Evolutionary conservation across 352 stramenopile species (phyloP), one percentile per base, ranked within the genome.

Genomic region (Phytophthora ramorum): DNA sequence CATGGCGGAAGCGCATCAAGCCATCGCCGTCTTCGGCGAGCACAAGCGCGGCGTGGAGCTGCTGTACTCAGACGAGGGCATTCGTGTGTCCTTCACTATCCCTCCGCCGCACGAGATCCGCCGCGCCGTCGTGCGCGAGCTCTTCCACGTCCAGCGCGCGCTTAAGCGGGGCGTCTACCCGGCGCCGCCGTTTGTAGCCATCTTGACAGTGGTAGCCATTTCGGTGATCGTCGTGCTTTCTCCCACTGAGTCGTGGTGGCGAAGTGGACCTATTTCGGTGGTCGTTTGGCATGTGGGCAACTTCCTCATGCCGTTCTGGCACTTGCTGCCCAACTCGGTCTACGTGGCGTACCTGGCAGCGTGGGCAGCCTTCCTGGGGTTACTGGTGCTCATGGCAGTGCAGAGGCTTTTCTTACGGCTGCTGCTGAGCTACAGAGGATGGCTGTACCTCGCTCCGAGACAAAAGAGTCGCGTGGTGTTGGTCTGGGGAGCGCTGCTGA

Each of bases 1-100:
- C 61, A 96, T 96, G 88, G 88, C 88, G 3, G 88, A 96, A 91
- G 88, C 88, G 38, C 85, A 93, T 58, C 85, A 93, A 22, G 88
- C 88, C 63, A 93, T 87, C 57, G 79, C 78, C 62, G 88, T 95
- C 51, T 96, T 95, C 58, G 86, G 89, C 34, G 88, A 93, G 69
- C 86, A 95, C 83, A 93, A 93, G 71, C 86, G 85, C 61, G 85
- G 85, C 68, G 83, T 96, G 22, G 87, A 96, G 79, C 71, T 96
- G 53, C 73, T 96, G 38, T 92, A 94, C 73, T 92, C 82, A 41
- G 82, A 95, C 58, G 71, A 96, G 52, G 88, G 87, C 47, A 87
- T 96, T 49, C 83, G 83, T 66, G 73, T 96, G 49, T 90, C 85
- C 35, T 95, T 96, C 69, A 89, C 79, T 24, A 96, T 96, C 71